Evolutionary conservation across 805 yeast genomes (phyloP), one percentile per base, ranked within the genome.

Genomic region (Barnettozyma vustinii): DNA sequence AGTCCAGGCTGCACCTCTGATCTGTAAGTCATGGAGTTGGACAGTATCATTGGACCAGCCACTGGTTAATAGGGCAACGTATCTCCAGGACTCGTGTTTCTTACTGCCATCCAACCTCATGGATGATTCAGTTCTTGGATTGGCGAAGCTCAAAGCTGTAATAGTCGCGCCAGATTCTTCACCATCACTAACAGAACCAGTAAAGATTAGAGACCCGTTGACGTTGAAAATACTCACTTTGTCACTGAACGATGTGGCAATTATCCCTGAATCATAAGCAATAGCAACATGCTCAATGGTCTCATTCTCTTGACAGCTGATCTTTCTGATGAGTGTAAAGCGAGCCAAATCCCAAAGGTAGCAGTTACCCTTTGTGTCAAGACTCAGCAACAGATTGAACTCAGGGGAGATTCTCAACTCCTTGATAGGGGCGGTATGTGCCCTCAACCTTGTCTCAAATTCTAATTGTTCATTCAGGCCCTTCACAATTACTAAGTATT

Each of bases 261-360:
- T 71, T 41, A 70, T 67, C 0, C 89, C 91, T 1, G 79, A 65
- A 42, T 75, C 79, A 55, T 76, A 72, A 0, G 84, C 78, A 21
- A 83, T 72, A 3, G 78, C 69, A 4, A 73, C 61, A 15, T 69
- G 60, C 2, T 53, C 52, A 18, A 61, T 21, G 15, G 3, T 7
- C 25, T n/a, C 37, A 15, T 36, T 21, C 19, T 21, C 67, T 6
- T 50, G 55, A 6, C 52, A 45, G 9, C 59, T 51, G 7, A 61
- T 51, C 36, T 61, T 59, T 48, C 87, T 64, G 3, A 85, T 74
- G 40, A 75, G 72, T 45, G 73, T 73, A 45, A 70, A 71, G 27
- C 81, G 61, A 2, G 80, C 72, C 37, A 80, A 55, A 56, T 87
- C 88, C 92, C 96, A 87, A 4, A 81, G 53, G 18, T 73, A 72